Percentiles rank a stretch among this genome's conserved stretches.
These are phyloP conservation scores for Phytophthora citricola DNA, from an alignment of 352 stramenopile genomes.

Conservation along the genomic window DNA sequence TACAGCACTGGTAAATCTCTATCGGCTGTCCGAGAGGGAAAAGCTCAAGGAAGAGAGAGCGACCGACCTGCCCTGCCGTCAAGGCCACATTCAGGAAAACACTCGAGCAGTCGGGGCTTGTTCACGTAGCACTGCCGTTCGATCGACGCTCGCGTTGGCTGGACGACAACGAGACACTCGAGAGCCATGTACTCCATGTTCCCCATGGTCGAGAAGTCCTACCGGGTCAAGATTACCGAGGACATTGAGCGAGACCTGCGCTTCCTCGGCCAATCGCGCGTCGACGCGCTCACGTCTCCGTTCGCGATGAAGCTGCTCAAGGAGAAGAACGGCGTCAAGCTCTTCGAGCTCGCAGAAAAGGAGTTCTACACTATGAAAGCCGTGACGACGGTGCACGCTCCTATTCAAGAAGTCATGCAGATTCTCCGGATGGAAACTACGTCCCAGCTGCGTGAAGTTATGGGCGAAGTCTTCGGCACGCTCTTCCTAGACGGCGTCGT, in stretches of 20 bases:
- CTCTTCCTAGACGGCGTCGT: constrained; percentile 85
- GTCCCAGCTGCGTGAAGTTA: constrained; percentile 66
- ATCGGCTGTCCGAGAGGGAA: constrained; percentile 19
- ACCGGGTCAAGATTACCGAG: constrained; percentile 75
- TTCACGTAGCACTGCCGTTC: neutral
- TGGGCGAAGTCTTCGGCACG: constrained; percentile 86
- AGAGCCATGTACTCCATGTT: constrained; percentile 77
- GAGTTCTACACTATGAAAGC: constrained; percentile 91
- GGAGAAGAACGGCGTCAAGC: constrained; percentile 70
- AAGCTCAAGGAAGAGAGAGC: constrained; percentile 23
- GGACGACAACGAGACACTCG: neutral
- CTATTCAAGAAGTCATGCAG: constrained; percentile 84
- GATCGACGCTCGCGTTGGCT: neutral
- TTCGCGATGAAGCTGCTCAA: constrained; percentile 85
- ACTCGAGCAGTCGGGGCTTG: neutral
- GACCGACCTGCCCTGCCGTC: neutral
- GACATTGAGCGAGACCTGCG: constrained; percentile 87
- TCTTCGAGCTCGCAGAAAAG: constrained; percentile 82
- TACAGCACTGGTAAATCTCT: constrained; percentile 12
- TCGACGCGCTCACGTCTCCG: constrained; percentile 80
- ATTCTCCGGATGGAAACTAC: constrained; percentile 81
- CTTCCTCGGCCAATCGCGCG: constrained; percentile 83
- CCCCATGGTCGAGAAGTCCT: constrained; percentile 86
- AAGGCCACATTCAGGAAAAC: constrained; percentile 31
- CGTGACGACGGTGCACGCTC: constrained; percentile 71